Base-by-base conservation (phyloP, 495 filamentous ascomycete species). In the Umbilicaria muhlenbergii region DNA sequence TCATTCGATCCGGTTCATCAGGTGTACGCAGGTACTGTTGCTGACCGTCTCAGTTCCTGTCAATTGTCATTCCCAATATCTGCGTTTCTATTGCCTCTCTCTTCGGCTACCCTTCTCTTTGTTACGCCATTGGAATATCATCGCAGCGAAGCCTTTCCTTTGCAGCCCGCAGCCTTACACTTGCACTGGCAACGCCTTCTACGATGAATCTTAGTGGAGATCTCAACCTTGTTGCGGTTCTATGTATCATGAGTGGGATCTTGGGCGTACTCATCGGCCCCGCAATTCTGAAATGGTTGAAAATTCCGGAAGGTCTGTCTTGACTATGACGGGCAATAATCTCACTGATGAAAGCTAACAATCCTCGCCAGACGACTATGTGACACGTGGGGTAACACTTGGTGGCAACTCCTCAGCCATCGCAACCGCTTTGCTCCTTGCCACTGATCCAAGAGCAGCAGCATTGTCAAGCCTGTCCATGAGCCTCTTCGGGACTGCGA, bases 361-460 rank as follows among this genome's bases (percentile, higher is more conserved):
- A 28, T 1, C 24, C 7, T 10, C 42, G 28, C n/a, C 40, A 69
- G 68, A 72, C 38, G 72, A 74, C 34, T 76, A 74, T 44, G 70
- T 77, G 11, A 71, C 69, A 1, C 53, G 70, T 39, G 70, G 71
- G 33, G 69, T 76, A 2, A 68, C 70, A 7, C 42, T 76, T 2
- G 71, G 73, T 4, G 67, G 60, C 3, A 76, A 73, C 50, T 67
- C 66, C 2, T 66, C 61, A 5, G 70, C 70, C 10, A 69, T 76
- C 33, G 69, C 61, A 4, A 73, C 71, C 14, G 69, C 71, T 7
- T 47, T 69, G 41, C 55, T 74, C 24, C 50, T 77, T 24, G 58
- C 58, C 11, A 65, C 62, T 6, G 73, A 74, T 45, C 68, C 67
- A 0, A 59, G 71, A 32, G 72, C 69, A 5, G 72, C 71, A 6